Evolutionary conservation across 805 yeast genomes (phyloP).

Genomic region (Monosporozyma servazzii): DNA sequence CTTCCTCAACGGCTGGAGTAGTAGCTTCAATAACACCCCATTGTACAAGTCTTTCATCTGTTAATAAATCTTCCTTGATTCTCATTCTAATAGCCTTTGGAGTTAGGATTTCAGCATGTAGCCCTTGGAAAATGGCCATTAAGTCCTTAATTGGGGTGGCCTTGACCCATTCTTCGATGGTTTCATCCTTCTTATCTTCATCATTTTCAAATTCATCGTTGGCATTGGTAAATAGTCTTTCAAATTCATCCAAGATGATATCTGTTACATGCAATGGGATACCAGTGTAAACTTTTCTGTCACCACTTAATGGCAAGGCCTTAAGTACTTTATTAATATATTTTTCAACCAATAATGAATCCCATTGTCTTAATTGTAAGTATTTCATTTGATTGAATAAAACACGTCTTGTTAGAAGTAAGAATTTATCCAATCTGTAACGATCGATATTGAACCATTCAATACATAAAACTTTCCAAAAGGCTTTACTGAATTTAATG

Average conservation of each 20-base stretch:
- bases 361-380: conserved; percentile 48
- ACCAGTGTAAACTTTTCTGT: conserved; percentile 55
- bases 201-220: conserved; percentile 36
- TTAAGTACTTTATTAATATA: conserved; percentile 38
- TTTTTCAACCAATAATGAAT: conserved; percentile 34
- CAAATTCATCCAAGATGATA: conserved; percentile 76
- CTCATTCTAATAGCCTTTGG: conserved; percentile 58
- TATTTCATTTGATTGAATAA: conserved; percentile 55
- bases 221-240: conserved; percentile 47
- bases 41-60: conserved; percentile 49
- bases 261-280: conserved; percentile 81
- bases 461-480: conserved; percentile 66
- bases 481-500: conserved; percentile 56
- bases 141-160: conserved; percentile 46
- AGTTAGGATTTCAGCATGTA: conserved; percentile 39
- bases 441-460: conserved; percentile 86
- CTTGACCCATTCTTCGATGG: conserved; percentile 27
- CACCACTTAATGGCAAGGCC: conserved; percentile 47
- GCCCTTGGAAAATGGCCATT: conserved; percentile 49
- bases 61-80: conserved; percentile 55
- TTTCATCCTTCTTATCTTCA: conserved; percentile 36
- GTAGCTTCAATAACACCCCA: conserved; percentile 46
- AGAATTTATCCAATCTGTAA: conserved; percentile 77
- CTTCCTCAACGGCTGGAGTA: conserved; percentile 23
- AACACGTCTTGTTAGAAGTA: conserved; percentile 70